Conservation (phyloP, 805 yeast genomes). For the Peterozyma xylosa region DNA sequence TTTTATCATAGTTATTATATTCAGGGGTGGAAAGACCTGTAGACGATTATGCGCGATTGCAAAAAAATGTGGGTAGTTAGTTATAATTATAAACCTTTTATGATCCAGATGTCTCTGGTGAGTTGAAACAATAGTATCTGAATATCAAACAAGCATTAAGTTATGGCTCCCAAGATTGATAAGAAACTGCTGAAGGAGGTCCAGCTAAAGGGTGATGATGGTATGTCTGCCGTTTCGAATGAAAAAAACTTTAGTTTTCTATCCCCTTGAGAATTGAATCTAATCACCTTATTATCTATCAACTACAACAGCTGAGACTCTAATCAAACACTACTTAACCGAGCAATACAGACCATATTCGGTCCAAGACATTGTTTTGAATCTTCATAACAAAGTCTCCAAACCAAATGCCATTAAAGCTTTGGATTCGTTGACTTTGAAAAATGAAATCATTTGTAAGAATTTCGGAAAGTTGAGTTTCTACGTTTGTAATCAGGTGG, state of each 20-base stretch:
- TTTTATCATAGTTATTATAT: background rate
- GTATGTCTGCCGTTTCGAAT: background rate
- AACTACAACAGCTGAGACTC: constrained; percentile 18
- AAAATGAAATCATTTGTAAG: constrained; percentile 28
- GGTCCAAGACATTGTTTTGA: constrained; percentile 35
- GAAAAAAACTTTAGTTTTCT: background rate
- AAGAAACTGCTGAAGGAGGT: background rate
- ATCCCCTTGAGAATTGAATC: no score
- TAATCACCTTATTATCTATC: no score
- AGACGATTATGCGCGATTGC: no score
- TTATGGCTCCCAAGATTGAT: background rate
- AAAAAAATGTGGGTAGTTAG: no score
- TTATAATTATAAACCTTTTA: no score
- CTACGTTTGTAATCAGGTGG: constrained; percentile 31
- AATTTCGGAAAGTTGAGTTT: constrained; percentile 35
- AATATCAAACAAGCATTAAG: no score
- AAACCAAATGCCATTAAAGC: constrained; percentile 27
- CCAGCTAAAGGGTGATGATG: background rate
- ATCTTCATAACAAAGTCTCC: constrained; percentile 31
- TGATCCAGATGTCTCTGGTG: no score
- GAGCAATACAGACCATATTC: constrained; percentile 42
- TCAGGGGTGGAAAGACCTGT: no score
- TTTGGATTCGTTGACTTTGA: constrained; percentile 25
- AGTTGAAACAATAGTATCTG: no score
- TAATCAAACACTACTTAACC: constrained; percentile 29